Evolutionary conservation across 495 filamentous ascomycete species (phyloP).

Genomic region (Penicillium atrosanguineum): DNA sequence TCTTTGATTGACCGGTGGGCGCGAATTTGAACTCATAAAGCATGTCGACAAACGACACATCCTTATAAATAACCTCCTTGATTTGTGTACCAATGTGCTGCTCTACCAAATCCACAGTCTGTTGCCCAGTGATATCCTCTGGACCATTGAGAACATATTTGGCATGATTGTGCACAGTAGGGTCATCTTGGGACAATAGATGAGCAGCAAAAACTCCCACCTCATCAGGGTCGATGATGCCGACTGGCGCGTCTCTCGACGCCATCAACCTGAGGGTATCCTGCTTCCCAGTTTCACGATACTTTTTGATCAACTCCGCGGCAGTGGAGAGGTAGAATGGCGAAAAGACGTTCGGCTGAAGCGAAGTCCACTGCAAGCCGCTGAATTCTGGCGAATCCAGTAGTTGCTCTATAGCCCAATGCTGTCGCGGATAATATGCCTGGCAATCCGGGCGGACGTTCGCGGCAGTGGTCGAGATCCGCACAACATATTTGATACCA

Average conservation of each 20-base stretch:
- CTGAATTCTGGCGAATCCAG: conserved; percentile 37
- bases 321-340: conserved; percentile 21
- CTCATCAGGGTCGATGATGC: conserved; percentile 36
- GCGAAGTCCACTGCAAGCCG: conserved; percentile 45
- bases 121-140: conserved; percentile 37
- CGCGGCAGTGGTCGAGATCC: conserved; percentile 44
- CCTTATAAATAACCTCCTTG: conserved; percentile 36
- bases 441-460: conserved; percentile 38
- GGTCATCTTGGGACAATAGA: conserved; percentile 34
- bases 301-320: conserved; percentile 30
- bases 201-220: conserved; percentile 40
- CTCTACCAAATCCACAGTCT: conserved; percentile 42
- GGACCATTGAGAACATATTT: conserved; percentile 46
- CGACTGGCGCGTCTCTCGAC: conserved; percentile 35
- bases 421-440: conserved; percentile 41
- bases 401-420: conserved; percentile 47
- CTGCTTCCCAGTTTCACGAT: conserved; percentile 39
- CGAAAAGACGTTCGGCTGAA: conserved; percentile 43
- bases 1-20: conserved; percentile 16
- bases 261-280: conserved; percentile 23
- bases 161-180: conserved; percentile 32
- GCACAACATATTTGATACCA: conserved; percentile 46
- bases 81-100: conserved; percentile 33
- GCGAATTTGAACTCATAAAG: conserved; percentile 16
- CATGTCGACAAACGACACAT: conserved; percentile 32